phyloP scores from a whole-genome alignment of 192 early-diverging fungal genomes.

The Linnemannia hyalina region DNA sequence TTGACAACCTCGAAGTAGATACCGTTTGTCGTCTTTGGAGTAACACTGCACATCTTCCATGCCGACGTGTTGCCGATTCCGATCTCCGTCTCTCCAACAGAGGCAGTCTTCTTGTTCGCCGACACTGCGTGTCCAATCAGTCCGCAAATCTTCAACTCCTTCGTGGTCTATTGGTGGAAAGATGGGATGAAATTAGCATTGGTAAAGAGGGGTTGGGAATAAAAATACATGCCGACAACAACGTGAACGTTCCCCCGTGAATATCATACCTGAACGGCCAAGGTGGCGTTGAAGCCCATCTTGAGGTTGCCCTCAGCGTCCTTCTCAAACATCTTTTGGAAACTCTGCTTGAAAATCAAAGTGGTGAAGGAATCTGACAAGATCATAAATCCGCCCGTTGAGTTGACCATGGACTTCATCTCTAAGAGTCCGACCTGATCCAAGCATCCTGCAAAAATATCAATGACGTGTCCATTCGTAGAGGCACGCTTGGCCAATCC shows the following conservation, averaged over 20 bases:
- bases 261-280: slow-evolving; percentile 89
- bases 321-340: slow-evolving; percentile 94
- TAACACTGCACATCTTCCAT: slow-evolving; percentile 95
- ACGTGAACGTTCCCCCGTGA: not conserved
- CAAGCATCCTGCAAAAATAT: slow-evolving; percentile 96
- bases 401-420: slow-evolving; percentile 93
- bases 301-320: slow-evolving; percentile 90
- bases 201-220: not conserved
- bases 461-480: slow-evolving; percentile 91
- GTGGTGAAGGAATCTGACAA: slow-evolving; percentile 97
- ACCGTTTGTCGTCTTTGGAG: slow-evolving; percentile 86
- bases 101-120: slow-evolving; percentile 89
- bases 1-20: slow-evolving; percentile 98
- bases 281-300: slow-evolving; percentile 97
- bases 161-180: slow-evolving; percentile 75
- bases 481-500: slow-evolving; percentile 87
- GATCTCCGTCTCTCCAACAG: slow-evolving; percentile 98
- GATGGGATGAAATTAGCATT: not conserved
- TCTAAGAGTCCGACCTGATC: slow-evolving; percentile 98
- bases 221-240: not conserved
- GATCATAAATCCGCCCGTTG: slow-evolving; percentile 95
- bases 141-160: slow-evolving; percentile 96
- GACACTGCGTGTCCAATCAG: slow-evolving; percentile 97
- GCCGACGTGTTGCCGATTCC: slow-evolving; percentile 96
- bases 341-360: slow-evolving; percentile 97